Evolutionary conservation across 2,329 filamentous ascomycete species (phyloP).

Genomic region (Boeremia exigua): DNA sequence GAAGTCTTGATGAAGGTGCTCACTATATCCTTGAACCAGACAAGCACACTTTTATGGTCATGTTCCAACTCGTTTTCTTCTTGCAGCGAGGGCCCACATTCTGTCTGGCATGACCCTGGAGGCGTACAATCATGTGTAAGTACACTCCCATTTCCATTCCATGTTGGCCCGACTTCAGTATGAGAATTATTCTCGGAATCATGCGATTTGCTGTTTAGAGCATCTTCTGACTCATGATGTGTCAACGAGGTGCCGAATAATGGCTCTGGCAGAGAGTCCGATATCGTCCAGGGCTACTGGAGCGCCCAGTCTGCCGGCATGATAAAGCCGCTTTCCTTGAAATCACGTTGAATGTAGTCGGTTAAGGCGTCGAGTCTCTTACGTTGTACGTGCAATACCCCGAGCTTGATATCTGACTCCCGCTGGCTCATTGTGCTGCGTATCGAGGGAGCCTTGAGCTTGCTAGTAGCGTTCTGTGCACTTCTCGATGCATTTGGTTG

Average conservation of each 20-base stretch:
- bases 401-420: slow-evolving; percentile 46
- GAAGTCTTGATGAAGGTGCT: slow-evolving; percentile 12
- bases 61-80: not conserved
- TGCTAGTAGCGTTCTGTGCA: slow-evolving; percentile 16
- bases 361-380: slow-evolving; percentile 56
- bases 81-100: not conserved
- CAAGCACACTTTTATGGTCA: not conserved
- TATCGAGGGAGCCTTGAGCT: slow-evolving; percentile 39
- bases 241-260: not conserved
- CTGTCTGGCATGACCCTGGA: not conserved
- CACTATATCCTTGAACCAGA: not conserved
- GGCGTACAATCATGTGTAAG: not conserved
- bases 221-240: too few species aligned
- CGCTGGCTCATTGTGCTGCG: slow-evolving; percentile 47
- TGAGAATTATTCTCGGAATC: slow-evolving; percentile 6
- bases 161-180: not conserved
- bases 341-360: slow-evolving; percentile 51
- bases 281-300: slow-evolving; percentile 26
- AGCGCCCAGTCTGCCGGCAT: slow-evolving; percentile 54
- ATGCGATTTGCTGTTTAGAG: not conserved
- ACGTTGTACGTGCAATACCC: slow-evolving; percentile 56
- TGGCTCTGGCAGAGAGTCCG: not conserved
- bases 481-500: slow-evolving; percentile 6
- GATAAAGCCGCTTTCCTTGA: slow-evolving; percentile 53
- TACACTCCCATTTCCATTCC: too few species aligned